These are phyloP conservation scores for Cynanchum wilfordii DNA, from an alignment of 257 asterid species.

Conservation along the genomic window DNA sequence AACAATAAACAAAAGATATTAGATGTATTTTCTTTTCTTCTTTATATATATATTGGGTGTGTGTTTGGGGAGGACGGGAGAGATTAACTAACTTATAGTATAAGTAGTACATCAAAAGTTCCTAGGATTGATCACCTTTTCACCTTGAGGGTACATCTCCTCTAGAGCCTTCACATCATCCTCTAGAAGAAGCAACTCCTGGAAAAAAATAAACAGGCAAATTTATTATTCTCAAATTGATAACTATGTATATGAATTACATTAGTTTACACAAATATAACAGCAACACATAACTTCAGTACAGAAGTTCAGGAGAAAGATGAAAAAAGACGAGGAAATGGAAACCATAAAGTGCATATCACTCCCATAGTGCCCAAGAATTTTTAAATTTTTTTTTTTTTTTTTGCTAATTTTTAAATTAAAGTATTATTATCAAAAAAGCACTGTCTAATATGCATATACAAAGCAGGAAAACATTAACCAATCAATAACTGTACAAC, in stretches of 20 bases:
- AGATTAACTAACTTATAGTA: background rate
- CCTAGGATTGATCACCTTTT: constrained; percentile 59
- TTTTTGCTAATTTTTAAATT: too few relatives aligned
- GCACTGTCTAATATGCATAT: background rate
- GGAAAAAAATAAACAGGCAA: constrained; percentile 13
- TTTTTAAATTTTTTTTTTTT: too few relatives aligned
- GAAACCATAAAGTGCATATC: background rate
- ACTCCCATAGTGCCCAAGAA: background rate
- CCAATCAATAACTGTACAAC: too few relatives aligned
- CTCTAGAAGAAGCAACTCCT: constrained; percentile 94
- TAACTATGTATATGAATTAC: background rate
- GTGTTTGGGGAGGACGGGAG: background rate
- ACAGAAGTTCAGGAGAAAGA: background rate
- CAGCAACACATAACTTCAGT: background rate
- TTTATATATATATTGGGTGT: background rate
- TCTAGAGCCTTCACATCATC: constrained; percentile 92
- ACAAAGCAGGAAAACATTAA: background rate
- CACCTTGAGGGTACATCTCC: constrained; percentile 99
- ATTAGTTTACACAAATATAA: background rate
- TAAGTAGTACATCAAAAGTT: background rate
- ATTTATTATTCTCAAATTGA: background rate
- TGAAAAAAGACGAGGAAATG: background rate
- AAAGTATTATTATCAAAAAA: background rate
- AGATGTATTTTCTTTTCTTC: background rate
- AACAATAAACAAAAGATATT: constrained; percentile 14